phyloP scores from a whole-genome alignment of 345 rosid genomes.

The Murraya koenigii region DNA sequence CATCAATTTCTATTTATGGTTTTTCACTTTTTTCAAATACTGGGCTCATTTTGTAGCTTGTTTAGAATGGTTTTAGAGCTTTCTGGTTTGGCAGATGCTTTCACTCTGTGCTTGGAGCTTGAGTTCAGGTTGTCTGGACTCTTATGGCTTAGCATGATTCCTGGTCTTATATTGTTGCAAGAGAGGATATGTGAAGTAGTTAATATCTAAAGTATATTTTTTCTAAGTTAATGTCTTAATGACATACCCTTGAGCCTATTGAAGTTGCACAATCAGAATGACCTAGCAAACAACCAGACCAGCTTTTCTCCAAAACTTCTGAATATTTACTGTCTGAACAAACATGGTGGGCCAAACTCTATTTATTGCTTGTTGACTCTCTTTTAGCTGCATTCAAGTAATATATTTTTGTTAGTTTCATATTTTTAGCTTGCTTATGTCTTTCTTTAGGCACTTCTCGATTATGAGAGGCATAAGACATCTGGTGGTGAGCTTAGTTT shows the following conservation, averaged over 20 bases:
- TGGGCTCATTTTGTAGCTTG: background rate
- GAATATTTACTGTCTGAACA: background rate
- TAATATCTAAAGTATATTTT: background rate
- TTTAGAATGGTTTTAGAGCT: background rate
- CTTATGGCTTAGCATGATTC: background rate
- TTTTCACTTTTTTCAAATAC: background rate
- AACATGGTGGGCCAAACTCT: background rate
- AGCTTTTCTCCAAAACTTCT: background rate
- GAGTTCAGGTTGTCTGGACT: background rate
- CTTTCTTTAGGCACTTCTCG: slow-evolving; percentile 72
- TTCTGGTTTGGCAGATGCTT: background rate
- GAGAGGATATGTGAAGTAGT: background rate
- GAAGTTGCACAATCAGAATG: background rate
- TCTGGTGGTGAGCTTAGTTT: slow-evolving; percentile 54
- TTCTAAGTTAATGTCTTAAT: background rate
- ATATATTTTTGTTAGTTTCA: slow-evolving; percentile 4
- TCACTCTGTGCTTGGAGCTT: background rate
- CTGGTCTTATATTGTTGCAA: background rate
- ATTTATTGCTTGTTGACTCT: background rate
- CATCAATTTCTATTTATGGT: background rate
- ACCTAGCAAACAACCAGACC: background rate
- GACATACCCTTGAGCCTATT: background rate
- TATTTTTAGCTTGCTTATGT: background rate
- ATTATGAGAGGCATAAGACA: slow-evolving; percentile 78
- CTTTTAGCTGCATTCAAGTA: background rate